Evolutionary conservation across 192 early-diverging fungal species (phyloP).

Genomic region (Coemansia sp.): DNA sequence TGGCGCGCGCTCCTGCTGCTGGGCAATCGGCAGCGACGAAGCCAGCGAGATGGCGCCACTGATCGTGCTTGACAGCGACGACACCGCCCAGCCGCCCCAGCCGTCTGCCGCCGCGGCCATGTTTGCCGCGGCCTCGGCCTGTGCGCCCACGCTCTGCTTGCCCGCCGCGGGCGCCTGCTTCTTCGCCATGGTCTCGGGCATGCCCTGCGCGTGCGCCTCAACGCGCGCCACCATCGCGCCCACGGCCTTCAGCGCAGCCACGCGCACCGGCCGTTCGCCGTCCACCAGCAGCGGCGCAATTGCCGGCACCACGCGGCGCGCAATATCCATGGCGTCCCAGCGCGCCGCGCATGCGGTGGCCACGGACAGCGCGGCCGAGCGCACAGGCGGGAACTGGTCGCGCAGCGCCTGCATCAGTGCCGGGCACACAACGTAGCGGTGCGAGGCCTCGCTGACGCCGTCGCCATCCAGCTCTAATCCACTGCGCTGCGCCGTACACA

Average conservation of each 20-base stretch:
- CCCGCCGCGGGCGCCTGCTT: constrained; percentile 14
- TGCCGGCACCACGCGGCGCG: constrained; percentile 69
- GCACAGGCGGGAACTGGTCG: constrained; percentile 85
- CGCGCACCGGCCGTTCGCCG: constrained; percentile 61
- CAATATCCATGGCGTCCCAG: constrained; percentile 63
- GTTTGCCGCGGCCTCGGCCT: constrained; percentile 30
- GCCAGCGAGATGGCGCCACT: constrained; percentile 40
- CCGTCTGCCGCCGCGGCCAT: constrained; percentile 53
- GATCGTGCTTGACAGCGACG: constrained; percentile 61
- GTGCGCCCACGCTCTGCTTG: constrained; percentile 6
- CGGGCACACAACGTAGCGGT: constrained; percentile 74
- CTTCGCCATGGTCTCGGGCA: constrained; percentile 62
- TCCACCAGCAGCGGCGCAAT: constrained; percentile 50
- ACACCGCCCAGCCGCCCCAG: constrained; percentile 89
- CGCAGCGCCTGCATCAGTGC: constrained; percentile 77
- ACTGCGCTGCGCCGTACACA: constrained; percentile 59
- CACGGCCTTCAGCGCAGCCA: constrained; percentile 75
- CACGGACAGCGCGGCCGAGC: constrained; percentile 76
- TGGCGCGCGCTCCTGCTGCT: constrained; percentile 6
- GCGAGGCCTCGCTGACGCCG: constrained; percentile 66
- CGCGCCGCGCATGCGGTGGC: constrained; percentile 68
- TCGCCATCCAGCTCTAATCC: constrained; percentile 21
- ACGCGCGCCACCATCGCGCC: constrained; percentile 63
- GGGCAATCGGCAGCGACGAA: constrained; percentile 19
- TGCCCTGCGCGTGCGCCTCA: constrained; percentile 61